Evolutionary conservation across 2,329 filamentous ascomycete species (phyloP), one percentile per base, ranked within the genome.

Genomic region (Fusarium oligoseptatum): DNA sequence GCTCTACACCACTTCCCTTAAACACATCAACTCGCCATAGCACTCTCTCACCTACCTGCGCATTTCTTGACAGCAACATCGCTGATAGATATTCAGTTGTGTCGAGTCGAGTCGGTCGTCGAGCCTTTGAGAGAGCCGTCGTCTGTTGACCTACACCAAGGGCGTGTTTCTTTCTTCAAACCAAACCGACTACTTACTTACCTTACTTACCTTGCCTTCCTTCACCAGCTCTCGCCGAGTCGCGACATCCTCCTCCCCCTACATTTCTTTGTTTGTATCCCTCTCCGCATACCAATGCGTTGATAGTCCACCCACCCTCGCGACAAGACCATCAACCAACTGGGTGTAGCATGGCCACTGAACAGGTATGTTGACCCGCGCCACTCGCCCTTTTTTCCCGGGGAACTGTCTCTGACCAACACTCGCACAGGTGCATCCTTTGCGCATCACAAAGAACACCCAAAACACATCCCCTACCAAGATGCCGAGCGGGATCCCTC

Each of bases 361-460:
- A 84, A 78, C 78, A 81, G 81, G 82, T 84, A 83, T 81, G 82
- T 70, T 71, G 65, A 62, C 68, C 70, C 67, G 69, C 64, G 66
- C 72, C 55, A 65, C 68, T 71, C 57, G 34, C 64, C 60, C 61
- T 70, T 29, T 9, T 36, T 74, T 52, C 67, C 70, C 37, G 72
- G 62, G 48, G 68, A 66, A 65, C 66, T 75, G 64, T 77, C 73
- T 78, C 77, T 79, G 60, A 78, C 76, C 52, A 56, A 55, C n/a
- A 60, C 50, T 39, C 57, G 63, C 43, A 58, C 82, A 94, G 92
- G 91, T 94, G 78, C 91, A 93, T 83, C 94, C 94, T 80, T 85
- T 96, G 85, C 92, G 93, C 85, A 94, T 96, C 80, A 92, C 92
- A 84, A 95, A 95, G 85, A 89, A 84, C 79, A 89, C 87, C 66